Base-by-base conservation (phyloP, 192 early-diverging fungal genomes). In the Backusella luteola region DNA sequence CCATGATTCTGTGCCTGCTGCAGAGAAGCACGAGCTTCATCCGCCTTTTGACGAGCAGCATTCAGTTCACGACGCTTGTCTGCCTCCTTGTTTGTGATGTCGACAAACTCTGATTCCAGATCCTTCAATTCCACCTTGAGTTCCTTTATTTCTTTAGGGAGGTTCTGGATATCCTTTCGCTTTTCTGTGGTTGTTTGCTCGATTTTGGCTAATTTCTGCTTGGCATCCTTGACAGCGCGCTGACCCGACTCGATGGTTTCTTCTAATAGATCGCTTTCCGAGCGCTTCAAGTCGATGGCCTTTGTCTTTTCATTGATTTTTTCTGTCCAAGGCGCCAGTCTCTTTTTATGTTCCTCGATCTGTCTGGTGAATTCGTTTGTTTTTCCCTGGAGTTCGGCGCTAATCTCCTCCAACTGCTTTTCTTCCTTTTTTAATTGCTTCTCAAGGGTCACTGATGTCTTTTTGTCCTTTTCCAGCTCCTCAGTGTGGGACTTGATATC, bases 261-360 rank as follows among this genome's bases (percentile, higher is more conserved):
- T 41, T 91, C 87, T 6, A 96, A 75, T 29, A 98, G 85, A n/a
- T 93, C 82, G 44, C 89, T 82, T 82, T 99, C 98, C 0, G 97
- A 93, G 78, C 89, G 82, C 14, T 89, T 87, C 73, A 97, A 87
- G 71, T 97, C 91, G n/a, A 96, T 83, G 59, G 85, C 76, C 34
- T 91, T 88, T 79, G 93, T 89, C 69, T 90, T 90, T 34, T 76
- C 89, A 66, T 91, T 91, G 77, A 96, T 90, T 80, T 91, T 93
- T 74, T 96, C 95, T 52, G 85, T 86, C 94, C 94, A 96, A 1
- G 97, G 98, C 6, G 90, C 91, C 21, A 98, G 83, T 73, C 94
- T 90, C 32, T 88, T 88, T 80, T 99, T 94, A 75, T 94, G 89
- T 67, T 92, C 85, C 77, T 95, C 94, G 23, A 99, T 96, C 53